phyloP scores from a whole-genome alignment of 441 rosid genomes.

The Raphanus hybrid region DNA sequence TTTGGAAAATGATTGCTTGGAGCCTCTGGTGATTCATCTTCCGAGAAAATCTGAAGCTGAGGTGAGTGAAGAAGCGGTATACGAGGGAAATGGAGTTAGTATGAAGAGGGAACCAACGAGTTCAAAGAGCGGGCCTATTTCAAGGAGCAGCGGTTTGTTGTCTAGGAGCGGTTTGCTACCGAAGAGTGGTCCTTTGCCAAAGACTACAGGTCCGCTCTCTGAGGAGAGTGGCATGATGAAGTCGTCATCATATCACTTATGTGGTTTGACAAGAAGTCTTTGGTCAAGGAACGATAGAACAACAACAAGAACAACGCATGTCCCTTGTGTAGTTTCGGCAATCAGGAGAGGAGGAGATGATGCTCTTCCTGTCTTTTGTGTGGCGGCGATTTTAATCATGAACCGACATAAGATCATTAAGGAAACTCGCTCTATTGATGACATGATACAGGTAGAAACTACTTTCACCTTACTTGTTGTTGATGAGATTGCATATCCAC shows the following conservation, averaged over 20 bases:
- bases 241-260: slow-evolving; percentile 62
- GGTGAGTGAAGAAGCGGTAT: slow-evolving; percentile 50
- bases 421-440: slow-evolving; percentile 87
- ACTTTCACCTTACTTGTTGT: not conserved
- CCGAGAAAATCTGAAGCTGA: slow-evolving; percentile 55
- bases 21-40: slow-evolving; percentile 68
- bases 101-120: slow-evolving; percentile 47
- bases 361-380: slow-evolving; percentile 88
- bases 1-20: slow-evolving; percentile 74
- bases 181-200: slow-evolving; percentile 47
- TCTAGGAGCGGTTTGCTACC: slow-evolving; percentile 42
- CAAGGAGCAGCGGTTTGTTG: slow-evolving; percentile 40
- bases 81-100: slow-evolving; percentile 48
- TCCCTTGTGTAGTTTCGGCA: slow-evolving; percentile 57
- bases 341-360: slow-evolving; percentile 69
- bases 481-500: not conserved
- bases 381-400: slow-evolving; percentile 85
- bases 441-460: slow-evolving; percentile 80
- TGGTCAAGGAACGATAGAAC: slow-evolving; percentile 68
- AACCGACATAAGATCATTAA: slow-evolving; percentile 85
- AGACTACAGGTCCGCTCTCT: slow-evolving; percentile 42
- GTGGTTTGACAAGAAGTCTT: slow-evolving; percentile 77
- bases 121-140: slow-evolving; percentile 48
- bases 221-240: slow-evolving; percentile 57
- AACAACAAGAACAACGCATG: slow-evolving; percentile 46